Conservation (phyloP, 2,329 filamentous ascomycete genomes). For the Penicillium crustosum region DNA sequence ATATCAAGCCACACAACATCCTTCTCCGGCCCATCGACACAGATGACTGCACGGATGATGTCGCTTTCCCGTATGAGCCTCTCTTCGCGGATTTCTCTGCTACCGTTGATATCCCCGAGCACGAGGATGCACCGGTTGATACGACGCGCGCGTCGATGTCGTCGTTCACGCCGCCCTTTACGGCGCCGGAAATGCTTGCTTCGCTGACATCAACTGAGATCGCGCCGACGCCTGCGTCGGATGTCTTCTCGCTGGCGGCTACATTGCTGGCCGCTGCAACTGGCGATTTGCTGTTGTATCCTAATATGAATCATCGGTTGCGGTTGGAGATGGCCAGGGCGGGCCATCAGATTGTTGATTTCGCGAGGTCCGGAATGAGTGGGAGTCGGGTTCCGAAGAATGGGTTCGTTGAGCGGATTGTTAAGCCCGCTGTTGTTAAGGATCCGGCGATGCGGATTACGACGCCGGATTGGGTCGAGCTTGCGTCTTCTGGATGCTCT, state of each 20-base stretch:
- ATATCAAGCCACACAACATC: constrained; percentile 51
- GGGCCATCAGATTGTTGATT: constrained; percentile 45
- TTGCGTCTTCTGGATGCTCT: constrained; percentile 16
- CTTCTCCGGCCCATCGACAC: constrained; percentile 35
- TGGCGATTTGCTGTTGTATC: constrained; percentile 47
- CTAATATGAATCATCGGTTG: constrained; percentile 41
- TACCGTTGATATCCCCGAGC: constrained; percentile 28
- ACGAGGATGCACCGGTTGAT: constrained; percentile 9
- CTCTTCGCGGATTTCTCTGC: constrained; percentile 50
- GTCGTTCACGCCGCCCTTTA: constrained; percentile 47
- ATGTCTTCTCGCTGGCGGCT: constrained; percentile 49
- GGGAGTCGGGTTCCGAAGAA: constrained; percentile 42
- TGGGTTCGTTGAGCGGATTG: constrained; percentile 41
- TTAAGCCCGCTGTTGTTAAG: constrained; percentile 43
- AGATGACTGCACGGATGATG: constrained; percentile 7
- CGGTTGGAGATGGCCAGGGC: constrained; percentile 46
- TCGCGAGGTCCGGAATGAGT: constrained; percentile 39
- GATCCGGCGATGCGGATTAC: constrained; percentile 35
- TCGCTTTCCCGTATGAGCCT: constrained; percentile 40
- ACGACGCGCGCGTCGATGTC: constrained; percentile 31
- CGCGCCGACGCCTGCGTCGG: constrained; percentile 41
- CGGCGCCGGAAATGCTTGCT: constrained; percentile 46
- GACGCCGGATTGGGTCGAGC: constrained; percentile 34
- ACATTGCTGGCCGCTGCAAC: constrained; percentile 48
- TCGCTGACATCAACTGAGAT: constrained; percentile 38